Evolutionary conservation across 2,329 filamentous ascomycete species (phyloP), one percentile per base, ranked within the genome.

Genomic region (Penicillium sp.): DNA sequence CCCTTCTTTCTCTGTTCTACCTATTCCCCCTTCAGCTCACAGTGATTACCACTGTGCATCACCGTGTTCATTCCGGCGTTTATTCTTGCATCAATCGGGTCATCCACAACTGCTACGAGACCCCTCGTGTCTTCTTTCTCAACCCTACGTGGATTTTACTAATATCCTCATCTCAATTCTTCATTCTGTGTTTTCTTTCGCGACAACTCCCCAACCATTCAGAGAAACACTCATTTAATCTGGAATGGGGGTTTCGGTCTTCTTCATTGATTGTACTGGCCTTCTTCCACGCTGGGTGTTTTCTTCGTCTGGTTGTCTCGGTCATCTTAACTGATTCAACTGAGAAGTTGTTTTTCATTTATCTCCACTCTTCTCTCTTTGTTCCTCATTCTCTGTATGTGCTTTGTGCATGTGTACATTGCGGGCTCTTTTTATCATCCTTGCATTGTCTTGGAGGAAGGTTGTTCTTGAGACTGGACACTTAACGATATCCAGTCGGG

Each of bases 181-280:
- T 49, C 14, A 33, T n/a, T 13, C n/a, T 54, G 39, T 31, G 43
- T 42, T 13, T 33, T n/a, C 11, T 22, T 33, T 13, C n/a, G 11
- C 3, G 25, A 29, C 38, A 49, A 53, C 41, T 50, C 47, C 42
- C 36, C 35, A 41, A 44, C 38, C 37, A 16, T 30, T 4, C 19
- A 22, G 28, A 18, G 37, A 31, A 30, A n/a, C 33, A 25, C 19
- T 29, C 31, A 33, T 10, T 36, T 29, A 45, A 46, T 45, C 19
- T 19, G 29, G 18, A 35, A 4, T 19, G 31, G 43, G 43, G 47
- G 40, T 45, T 55, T 63, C 53, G 67, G 66, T 69, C 66, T 56
- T 68, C 67, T 70, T 70, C 14, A 61, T 40, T 70, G 67, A 64
- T 59, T 61, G 66, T 49, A 70, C 67, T 68, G 59, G 46, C 49